A percentile compares a stretch with the other conserved stretches of the same genome.
Conservation (phyloP, 345 rosid species). For the Citrus australasica region DNA sequence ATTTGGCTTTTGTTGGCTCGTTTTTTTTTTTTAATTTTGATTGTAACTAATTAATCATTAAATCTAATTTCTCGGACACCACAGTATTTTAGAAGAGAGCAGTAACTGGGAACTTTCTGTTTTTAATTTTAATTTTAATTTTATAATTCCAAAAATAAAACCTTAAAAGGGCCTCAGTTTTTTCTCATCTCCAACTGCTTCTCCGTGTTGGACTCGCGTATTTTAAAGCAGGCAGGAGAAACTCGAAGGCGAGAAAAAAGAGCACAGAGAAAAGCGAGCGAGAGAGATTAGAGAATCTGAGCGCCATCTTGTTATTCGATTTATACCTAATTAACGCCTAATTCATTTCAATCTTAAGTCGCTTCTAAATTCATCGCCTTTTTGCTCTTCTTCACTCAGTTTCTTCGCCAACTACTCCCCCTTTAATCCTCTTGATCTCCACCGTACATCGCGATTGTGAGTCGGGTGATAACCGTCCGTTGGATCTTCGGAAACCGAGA, state of each 20-base stretch:
- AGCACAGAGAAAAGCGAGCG: background rate
- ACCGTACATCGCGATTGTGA: conserved; percentile 17
- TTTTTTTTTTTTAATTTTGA: background rate
- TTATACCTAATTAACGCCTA: background rate
- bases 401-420: background rate
- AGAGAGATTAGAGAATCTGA: conserved; percentile 14
- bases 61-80: background rate
- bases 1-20: conserved; percentile 2
- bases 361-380: background rate
- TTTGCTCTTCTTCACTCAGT: background rate
- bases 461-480: conserved; percentile 9
- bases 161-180: background rate
- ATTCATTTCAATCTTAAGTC: conserved; percentile 3
- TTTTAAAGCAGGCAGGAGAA: conserved; percentile 19
- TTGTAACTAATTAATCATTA: background rate
- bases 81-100: background rate
- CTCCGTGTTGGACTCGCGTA: conserved; percentile 64
- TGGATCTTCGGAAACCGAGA: background rate
- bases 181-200: conserved; percentile 38
- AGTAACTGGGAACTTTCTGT: conserved; percentile 6
- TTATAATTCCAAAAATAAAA: background rate
- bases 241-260: background rate
- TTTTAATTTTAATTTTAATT: background rate
- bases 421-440: conserved; percentile 10
- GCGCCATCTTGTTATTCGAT: background rate